Conservation (phyloP, 2,329 filamentous ascomycete species). For the Rutstroemia sp. region DNA sequence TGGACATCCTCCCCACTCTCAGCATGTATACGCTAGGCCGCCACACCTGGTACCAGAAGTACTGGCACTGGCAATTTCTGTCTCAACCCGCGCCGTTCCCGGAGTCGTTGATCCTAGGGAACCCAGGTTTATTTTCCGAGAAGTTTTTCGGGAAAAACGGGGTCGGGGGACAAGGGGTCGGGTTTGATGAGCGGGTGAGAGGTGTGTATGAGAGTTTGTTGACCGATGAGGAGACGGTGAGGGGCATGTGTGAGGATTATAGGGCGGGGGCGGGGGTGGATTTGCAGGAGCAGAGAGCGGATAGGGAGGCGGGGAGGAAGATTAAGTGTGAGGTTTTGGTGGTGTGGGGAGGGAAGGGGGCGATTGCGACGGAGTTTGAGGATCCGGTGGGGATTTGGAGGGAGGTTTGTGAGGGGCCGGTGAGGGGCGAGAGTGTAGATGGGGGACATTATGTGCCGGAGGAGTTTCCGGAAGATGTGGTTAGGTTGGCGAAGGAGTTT, state of each 20-base stretch:
- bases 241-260: conserved; percentile 49
- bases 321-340: conserved; percentile 41
- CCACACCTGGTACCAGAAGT: conserved; percentile 38
- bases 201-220: conserved; percentile 18
- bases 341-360: conserved; percentile 42
- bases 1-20: conserved; percentile 49
- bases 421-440: conserved; percentile 37
- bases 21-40: conserved; percentile 42
- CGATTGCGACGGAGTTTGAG: conserved; percentile 41
- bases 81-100: conserved; percentile 45
- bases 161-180: conserved; percentile 9
- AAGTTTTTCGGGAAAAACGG: conserved; percentile 27
- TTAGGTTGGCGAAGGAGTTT: conserved; percentile 35
- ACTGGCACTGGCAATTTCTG: conserved; percentile 54
- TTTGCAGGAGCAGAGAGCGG: conserved; percentile 41
- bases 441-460: conserved; percentile 45
- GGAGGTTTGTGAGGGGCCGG: conserved; percentile 34
- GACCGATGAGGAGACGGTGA: conserved; percentile 34
- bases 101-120: conserved; percentile 37
- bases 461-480: conserved; percentile 40
- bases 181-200: conserved; percentile 15
- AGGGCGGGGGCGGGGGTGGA: conserved; percentile 45
- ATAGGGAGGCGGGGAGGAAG: conserved; percentile 36
- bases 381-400: conserved; percentile 44
- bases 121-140: conserved; percentile 35